Evolutionary conservation across 2,329 filamentous ascomycete species (phyloP).

Genomic region (Fusarium subglutinans): DNA sequence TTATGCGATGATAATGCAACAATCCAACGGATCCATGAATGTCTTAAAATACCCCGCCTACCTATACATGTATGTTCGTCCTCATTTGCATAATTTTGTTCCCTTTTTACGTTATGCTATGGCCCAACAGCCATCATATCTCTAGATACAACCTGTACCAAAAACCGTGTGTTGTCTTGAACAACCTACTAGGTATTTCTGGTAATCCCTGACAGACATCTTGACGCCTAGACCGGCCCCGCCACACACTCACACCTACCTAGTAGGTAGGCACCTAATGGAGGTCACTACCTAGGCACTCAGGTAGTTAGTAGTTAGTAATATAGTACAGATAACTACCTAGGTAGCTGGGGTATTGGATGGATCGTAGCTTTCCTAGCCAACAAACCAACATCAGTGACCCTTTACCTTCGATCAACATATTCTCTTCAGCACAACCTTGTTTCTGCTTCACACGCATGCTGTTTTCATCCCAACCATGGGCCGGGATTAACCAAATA

Average conservation of each 20-base stretch:
- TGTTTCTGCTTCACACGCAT: slow-evolving; percentile 2
- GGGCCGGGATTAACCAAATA: slow-evolving; percentile 26
- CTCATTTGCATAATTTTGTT: not conserved
- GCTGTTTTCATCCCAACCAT: slow-evolving; percentile 20
- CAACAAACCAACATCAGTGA: slow-evolving; percentile 16
- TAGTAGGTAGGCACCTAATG: not conserved
- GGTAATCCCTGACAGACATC: slow-evolving; percentile 10
- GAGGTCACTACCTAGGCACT: too few relatives aligned
- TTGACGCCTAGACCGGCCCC: slow-evolving; percentile 30
- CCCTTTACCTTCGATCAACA: slow-evolving; percentile 18
- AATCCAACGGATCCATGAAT: not conserved
- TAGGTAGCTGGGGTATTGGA: not conserved
- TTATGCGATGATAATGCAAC: not conserved
- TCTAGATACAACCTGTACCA: not conserved
- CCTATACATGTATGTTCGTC: not conserved
- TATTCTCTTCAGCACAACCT: slow-evolving; percentile 15
- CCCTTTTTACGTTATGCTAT: not conserved
- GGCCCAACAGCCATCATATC: slow-evolving; percentile 12
- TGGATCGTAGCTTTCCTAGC: slow-evolving; percentile 15
- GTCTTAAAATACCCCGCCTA: slow-evolving; percentile 1
- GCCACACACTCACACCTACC: slow-evolving; percentile 26
- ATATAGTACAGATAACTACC: not conserved
- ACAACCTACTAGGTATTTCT: slow-evolving; percentile 10
- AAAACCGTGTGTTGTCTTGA: slow-evolving; percentile 15
- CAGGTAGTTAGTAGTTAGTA: too few relatives aligned